These are phyloP conservation scores for Fusarium equiseti DNA, from an alignment of 2,329 filamentous ascomycete species.

Conservation along the genomic window DNA sequence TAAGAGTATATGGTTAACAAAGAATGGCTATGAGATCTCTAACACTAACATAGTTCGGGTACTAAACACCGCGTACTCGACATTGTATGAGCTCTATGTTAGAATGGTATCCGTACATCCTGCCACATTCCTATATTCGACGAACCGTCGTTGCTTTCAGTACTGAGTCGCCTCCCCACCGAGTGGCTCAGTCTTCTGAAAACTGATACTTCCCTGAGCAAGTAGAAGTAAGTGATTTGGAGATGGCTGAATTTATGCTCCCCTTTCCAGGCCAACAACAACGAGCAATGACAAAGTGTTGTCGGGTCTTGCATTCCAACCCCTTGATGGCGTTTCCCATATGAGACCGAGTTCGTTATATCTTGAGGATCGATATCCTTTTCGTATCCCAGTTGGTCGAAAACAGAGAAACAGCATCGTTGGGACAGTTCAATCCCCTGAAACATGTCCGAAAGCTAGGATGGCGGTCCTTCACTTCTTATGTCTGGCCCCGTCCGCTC, in stretches of 20 bases:
- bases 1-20: not conserved
- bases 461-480: conserved; percentile 15
- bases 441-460: conserved; percentile 24
- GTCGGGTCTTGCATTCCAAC: not conserved
- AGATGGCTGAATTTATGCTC: not conserved
- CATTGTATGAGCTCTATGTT: conserved; percentile 2
- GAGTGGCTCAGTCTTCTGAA: conserved; percentile 36
- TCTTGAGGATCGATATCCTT: not conserved
- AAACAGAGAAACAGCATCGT: not conserved
- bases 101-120: not conserved
- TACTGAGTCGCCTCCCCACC: conserved; percentile 46
- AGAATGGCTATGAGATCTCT: conserved; percentile 18
- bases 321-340: not conserved
- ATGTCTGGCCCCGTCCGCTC: conserved; percentile 34
- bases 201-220: not conserved
- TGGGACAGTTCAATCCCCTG: conserved; percentile 1
- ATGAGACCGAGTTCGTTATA: not conserved
- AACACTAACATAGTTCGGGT: conserved; percentile 8
- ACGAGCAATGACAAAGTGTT: not conserved
- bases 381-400: not conserved
- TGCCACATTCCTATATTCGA: conserved; percentile 11
- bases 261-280: not conserved
- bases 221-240: conserved; percentile 4
- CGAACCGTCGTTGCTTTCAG: conserved; percentile 12
- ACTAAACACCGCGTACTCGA: not conserved